Conservation (phyloP, 1,284 basidiomycete genomes). For the Dichomitus squalens region DNA sequence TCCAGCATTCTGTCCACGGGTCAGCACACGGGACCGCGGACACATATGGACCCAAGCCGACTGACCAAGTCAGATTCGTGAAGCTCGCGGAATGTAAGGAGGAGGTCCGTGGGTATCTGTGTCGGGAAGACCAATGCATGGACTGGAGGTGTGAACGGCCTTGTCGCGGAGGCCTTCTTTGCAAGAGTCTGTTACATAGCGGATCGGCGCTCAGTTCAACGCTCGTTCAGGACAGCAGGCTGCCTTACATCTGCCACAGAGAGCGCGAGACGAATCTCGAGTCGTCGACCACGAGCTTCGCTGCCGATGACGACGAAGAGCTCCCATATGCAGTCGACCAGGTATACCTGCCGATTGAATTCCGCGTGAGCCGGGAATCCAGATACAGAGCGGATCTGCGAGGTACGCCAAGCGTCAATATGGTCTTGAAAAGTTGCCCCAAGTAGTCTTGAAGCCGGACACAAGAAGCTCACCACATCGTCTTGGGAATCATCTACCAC, state of each 20-base stretch:
- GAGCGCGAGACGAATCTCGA: constrained; percentile 63
- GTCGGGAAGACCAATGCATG: constrained; percentile 75
- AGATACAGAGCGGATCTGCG: constrained; percentile 36
- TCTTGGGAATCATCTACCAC: constrained; percentile 44
- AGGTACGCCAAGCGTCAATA: background rate
- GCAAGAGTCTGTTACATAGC: constrained; percentile 51
- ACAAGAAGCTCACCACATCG: constrained; percentile 44
- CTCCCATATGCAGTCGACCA: constrained; percentile 77
- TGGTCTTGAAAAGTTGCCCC: background rate
- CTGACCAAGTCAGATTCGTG: constrained; percentile 62
- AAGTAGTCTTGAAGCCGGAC: background rate
- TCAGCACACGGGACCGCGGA: constrained; percentile 5
- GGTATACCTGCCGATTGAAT: constrained; percentile 48
- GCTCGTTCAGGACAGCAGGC: background rate
- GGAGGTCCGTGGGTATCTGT: constrained; percentile 68
- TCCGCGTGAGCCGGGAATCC: constrained; percentile 28
- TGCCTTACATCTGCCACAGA: constrained; percentile 53
- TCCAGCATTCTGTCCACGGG: constrained; percentile 52
- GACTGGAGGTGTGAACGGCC: constrained; percentile 70
- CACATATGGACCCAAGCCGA: constrained; percentile 5
- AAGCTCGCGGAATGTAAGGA: constrained; percentile 64
- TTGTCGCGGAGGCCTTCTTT: constrained; percentile 44
- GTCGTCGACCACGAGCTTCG: constrained; percentile 57
- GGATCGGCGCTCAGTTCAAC: background rate
- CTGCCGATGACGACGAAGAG: constrained; percentile 74